Percentiles rank a stretch among this genome's conserved stretches.
These are phyloP conservation scores for Dinochytrium kinnereticum DNA, from an alignment of 371 early-diverging fungal genomes.

Conservation along the genomic window DNA sequence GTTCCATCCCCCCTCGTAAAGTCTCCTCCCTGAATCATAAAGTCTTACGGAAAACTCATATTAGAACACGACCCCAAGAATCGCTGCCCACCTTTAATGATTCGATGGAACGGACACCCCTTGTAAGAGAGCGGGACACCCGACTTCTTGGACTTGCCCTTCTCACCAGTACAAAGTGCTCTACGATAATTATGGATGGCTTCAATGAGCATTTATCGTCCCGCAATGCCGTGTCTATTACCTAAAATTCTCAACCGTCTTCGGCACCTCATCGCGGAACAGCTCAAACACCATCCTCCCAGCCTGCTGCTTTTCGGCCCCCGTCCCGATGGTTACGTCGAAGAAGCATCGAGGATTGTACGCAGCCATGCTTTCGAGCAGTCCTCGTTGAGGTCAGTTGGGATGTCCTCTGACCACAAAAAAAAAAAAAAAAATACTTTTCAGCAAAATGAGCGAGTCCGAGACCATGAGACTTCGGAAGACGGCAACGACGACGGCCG, in stretches of 20 bases:
- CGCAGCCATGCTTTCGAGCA: too few species aligned
- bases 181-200: too few species aligned
- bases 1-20: slow-evolving; percentile 63
- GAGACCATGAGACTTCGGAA: background rate
- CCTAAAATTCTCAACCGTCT: slow-evolving; percentile 98
- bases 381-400: too few species aligned
- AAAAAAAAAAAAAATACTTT: slow-evolving; percentile 10
- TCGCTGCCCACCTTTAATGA: slow-evolving; percentile 65
- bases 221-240: background rate
- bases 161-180: slow-evolving; percentile 90
- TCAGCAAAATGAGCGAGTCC: background rate
- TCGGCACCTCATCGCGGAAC: slow-evolving; percentile 85
- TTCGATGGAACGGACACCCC: slow-evolving; percentile 89
- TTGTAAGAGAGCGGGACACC: slow-evolving; percentile 81
- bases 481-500: background rate
- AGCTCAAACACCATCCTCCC: slow-evolving; percentile 54
- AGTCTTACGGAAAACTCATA: slow-evolving; percentile 18
- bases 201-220: too few species aligned
- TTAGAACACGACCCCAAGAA: background rate
- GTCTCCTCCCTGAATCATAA: slow-evolving; percentile 53
- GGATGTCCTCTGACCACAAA: background rate
- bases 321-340: slow-evolving; percentile 40
- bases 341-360: slow-evolving; percentile 44
- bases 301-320: background rate
- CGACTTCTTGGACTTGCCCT: slow-evolving; percentile 40